A percentile compares a stretch with the other conserved stretches of the same genome.
Conservation (phyloP, 257 asterid species). For the Rauvolfia tetraphylla region DNA sequence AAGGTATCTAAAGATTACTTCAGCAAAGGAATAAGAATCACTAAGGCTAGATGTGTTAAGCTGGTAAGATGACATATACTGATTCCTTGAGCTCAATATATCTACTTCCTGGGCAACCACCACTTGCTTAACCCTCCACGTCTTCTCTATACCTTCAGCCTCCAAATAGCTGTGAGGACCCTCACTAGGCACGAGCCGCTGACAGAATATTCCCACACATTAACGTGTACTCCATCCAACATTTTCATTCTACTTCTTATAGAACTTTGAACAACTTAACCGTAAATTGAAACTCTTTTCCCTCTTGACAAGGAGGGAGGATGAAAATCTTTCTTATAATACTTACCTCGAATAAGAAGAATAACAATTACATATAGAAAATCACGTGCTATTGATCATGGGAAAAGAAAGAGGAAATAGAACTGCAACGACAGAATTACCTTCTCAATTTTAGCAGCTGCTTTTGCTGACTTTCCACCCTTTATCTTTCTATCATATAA, state of each 20-base stretch:
- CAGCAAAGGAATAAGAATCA: not conserved
- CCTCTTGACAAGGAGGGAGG: not conserved
- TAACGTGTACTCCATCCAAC: not conserved
- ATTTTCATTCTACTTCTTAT: not conserved
- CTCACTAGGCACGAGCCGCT: slow-evolving; percentile 92
- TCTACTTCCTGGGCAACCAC: slow-evolving; percentile 71
- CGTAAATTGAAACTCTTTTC: not conserved
- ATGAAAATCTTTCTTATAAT: not conserved
- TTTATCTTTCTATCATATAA: slow-evolving; percentile 68
- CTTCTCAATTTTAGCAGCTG: slow-evolving; percentile 89
- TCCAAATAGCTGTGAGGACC: slow-evolving; percentile 78
- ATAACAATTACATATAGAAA: no score
- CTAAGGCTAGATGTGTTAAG: slow-evolving; percentile 28
- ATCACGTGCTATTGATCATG: no score
- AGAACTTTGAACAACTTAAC: not conserved
- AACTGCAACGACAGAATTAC: slow-evolving; percentile 17
- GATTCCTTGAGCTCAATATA: slow-evolving; percentile 65
- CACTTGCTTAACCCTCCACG: slow-evolving; percentile 82
- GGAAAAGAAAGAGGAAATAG: not conserved
- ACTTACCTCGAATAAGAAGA: no score
- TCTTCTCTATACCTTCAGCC: slow-evolving; percentile 83
- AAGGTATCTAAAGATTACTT: not conserved
- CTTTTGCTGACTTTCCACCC: slow-evolving; percentile 80
- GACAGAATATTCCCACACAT: slow-evolving; percentile 17
- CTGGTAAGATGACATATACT: slow-evolving; percentile 85